phyloP scores from a whole-genome alignment of 139 green algal genomes.

The Asterochloris sp. region DNA sequence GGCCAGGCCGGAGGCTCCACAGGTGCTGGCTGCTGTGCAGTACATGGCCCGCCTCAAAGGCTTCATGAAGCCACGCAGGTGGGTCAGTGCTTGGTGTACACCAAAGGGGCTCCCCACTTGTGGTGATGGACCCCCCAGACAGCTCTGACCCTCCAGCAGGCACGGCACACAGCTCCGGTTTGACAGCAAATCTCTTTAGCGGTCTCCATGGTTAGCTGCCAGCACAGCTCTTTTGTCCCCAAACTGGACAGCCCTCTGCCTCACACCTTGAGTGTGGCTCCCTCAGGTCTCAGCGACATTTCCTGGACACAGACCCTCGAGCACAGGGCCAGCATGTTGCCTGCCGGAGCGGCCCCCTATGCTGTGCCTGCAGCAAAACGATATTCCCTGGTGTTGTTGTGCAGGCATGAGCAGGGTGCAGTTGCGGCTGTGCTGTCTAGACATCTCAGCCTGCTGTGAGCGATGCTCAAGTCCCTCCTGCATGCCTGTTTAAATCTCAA shows the following conservation, averaged over 20 bases:
- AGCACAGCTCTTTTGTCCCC: not conserved
- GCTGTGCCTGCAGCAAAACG: no score
- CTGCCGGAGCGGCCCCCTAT: no score
- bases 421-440: not conserved
- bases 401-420: not conserved
- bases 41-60: conserved; percentile 41
- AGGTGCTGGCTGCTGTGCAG: conserved; percentile 24
- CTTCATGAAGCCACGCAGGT: conserved; percentile 50
- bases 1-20: not conserved
- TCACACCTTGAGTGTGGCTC: no score
- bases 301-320: no score
- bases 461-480: not conserved
- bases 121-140: no score
- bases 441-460: not conserved
- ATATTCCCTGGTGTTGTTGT: no score
- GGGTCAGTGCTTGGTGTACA: not conserved
- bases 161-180: not conserved
- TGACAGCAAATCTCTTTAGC: not conserved
- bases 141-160: not conserved
- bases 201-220: not conserved
- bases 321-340: no score
- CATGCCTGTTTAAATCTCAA: not conserved
- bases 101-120: not conserved
- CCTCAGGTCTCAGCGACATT: no score
- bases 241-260: not conserved